Percentiles rank a stretch among this genome's conserved stretches.
Conservation (phyloP, 257 asterid species). For the Lycium barbarum region DNA sequence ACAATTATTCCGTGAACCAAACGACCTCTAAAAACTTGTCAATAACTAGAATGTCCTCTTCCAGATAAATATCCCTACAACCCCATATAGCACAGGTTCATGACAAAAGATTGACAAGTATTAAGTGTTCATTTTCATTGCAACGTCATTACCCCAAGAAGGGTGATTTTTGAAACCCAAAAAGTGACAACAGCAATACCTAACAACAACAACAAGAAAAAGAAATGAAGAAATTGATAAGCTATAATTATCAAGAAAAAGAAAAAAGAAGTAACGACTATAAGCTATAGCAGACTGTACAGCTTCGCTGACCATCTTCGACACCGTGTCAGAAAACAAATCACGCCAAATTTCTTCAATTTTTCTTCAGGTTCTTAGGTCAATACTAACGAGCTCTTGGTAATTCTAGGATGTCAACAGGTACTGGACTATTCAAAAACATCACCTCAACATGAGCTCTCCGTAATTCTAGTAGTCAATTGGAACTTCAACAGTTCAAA, state of each 20-base stretch:
- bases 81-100: too few relatives aligned
- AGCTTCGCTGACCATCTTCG: background rate
- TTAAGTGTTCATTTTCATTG: background rate
- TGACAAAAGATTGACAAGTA: too few relatives aligned
- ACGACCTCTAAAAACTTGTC: background rate
- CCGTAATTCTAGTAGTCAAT: background rate
- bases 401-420: background rate
- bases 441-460: background rate
- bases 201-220: background rate
- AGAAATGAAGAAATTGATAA: background rate
- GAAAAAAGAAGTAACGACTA: background rate
- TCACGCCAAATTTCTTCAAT: background rate
- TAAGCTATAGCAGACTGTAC: constrained; percentile 9
- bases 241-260: background rate
- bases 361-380: constrained; percentile 5
- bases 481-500: constrained; percentile 9
- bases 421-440: background rate
- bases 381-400: background rate
- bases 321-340: background rate
- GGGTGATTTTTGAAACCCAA: background rate
- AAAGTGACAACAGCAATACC: background rate
- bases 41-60: background rate
- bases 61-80: too few relatives aligned
- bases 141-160: background rate
- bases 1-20: background rate